These are phyloP conservation scores for Danielia reshetovae DNA, from an alignment of 805 yeast genomes.

Conservation along the genomic window DNA sequence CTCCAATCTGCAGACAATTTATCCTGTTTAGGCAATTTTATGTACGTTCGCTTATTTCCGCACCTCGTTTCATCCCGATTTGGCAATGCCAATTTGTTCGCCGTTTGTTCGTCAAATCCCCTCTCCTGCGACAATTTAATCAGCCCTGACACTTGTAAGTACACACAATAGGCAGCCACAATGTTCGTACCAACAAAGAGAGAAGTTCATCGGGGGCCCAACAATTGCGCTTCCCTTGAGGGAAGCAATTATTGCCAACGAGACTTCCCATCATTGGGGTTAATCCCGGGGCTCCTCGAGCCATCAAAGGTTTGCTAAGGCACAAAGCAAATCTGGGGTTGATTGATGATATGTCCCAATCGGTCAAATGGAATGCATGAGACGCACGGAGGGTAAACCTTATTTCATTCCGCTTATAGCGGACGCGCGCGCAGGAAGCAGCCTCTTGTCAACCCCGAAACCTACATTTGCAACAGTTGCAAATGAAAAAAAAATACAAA, in stretches of 20 bases:
- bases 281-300: too few relatives aligned
- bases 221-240: too few relatives aligned
- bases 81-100: neutral
- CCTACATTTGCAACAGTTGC: constrained; percentile 1
- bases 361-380: constrained; percentile 1
- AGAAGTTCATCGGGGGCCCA: too few relatives aligned
- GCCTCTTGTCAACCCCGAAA: neutral
- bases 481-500: neutral
- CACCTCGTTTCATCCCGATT: neutral
- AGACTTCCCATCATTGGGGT: too few relatives aligned
- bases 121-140: neutral
- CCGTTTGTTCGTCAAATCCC: neutral
- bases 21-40: constrained; percentile 5
- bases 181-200: too few relatives aligned
- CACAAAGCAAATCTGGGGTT: neutral
- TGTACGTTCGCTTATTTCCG: neutral
- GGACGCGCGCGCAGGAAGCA: constrained; percentile 1
- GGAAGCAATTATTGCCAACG: too few relatives aligned
- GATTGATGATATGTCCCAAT: neutral
- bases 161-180: too few relatives aligned
- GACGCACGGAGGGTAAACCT: neutral
- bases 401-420: neutral
- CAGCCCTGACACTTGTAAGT: too few relatives aligned
- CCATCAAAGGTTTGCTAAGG: neutral
- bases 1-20: constrained; percentile 1